Conservation (phyloP, 2,329 filamentous ascomycete species). For the Aureobasidium zeae region DNA sequence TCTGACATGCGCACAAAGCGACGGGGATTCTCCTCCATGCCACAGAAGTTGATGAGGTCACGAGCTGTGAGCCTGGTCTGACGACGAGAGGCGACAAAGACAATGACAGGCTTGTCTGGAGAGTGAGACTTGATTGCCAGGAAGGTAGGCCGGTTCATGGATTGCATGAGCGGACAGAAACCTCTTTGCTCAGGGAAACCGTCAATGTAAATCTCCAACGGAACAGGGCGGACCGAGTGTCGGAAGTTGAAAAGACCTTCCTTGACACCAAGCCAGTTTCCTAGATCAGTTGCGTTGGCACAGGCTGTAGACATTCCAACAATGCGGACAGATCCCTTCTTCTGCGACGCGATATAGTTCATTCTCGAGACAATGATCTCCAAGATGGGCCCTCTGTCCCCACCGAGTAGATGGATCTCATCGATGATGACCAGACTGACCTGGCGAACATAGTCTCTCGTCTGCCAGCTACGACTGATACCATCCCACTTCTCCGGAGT, state of each 20-base stretch:
- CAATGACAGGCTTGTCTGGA: conserved; percentile 92
- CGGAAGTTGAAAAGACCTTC: conserved; percentile 93
- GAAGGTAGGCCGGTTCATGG: conserved; percentile 96
- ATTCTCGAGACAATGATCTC: conserved; percentile 91
- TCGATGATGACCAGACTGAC: conserved; percentile 97
- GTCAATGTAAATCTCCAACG: conserved; percentile 92
- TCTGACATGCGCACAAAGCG: conserved; percentile 91
- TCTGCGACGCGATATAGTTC: conserved; percentile 97
- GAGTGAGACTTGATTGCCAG: conserved; percentile 94
- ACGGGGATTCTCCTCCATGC: conserved; percentile 95
- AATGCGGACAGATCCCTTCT: conserved; percentile 76
- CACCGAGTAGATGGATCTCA: conserved; percentile 94
- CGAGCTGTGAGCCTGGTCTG: conserved; percentile 93
- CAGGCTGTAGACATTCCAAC: conserved; percentile 99
- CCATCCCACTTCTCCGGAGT: conserved; percentile 99
- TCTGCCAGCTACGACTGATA: conserved; percentile 98
- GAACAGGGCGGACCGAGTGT: conserved; percentile 92
- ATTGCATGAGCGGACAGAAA: conserved; percentile 97
- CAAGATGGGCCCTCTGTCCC: conserved; percentile 91
- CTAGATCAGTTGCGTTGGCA: conserved; percentile 87
- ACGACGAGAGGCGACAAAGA: conserved; percentile 90
- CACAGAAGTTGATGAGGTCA: conserved; percentile 93
- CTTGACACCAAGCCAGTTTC: conserved; percentile 94
- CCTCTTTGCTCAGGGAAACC: conserved; percentile 91
- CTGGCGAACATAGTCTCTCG: conserved; percentile 87